Evolutionary conservation across 495 filamentous ascomycete genomes (phyloP), one percentile per base, ranked within the genome.

Genomic region (Parmelia sp.): DNA sequence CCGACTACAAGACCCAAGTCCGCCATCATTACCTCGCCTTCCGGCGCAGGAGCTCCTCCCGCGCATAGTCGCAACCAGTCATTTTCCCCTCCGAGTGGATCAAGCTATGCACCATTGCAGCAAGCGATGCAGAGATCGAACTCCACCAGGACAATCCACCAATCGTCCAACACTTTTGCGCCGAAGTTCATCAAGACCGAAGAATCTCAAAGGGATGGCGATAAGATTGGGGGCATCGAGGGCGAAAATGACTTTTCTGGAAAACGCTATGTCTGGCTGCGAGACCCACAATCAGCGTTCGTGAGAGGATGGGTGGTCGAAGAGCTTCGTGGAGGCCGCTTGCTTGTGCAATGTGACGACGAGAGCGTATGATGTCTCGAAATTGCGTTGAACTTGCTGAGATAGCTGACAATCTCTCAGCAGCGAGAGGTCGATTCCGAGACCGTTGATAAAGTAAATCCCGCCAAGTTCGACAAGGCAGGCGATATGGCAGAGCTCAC

Each of bases 401-500:
- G 33, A 47, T 27, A 19, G 31, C 62, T 65, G 61, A 69, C 69
- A 70, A 37, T 69, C 59, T 57, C 36, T 64, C 68, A 96, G 88
- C 91, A 96, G 84, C 89, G 91, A 55, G 88, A 90, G 71, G 87
- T 94, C 39, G 85, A 92, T 67, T 75, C 82, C 27, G 91, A 96
- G 66, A 87, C 83, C 63, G 91, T 96, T 57, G 95, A 99, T 80
- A 97, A 96, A 75, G 95, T 97, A 77, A 99, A 99, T 75, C 95
- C 95, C 31, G 95, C 91, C 61, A 99, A 99, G 72, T 99, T 99
- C 73, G 95, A 99, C 80, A 97, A 94, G 75, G 93, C 94, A 10
- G 89, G 96, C 77, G 95, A 99, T 72, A 99, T 99, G 95, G 94
- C 95, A 3, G 94, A 97, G 75, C 79, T 99, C 69, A 99, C 95